Conservation (phyloP, 805 yeast genomes). For the Sugiyamaella marilandica region DNA sequence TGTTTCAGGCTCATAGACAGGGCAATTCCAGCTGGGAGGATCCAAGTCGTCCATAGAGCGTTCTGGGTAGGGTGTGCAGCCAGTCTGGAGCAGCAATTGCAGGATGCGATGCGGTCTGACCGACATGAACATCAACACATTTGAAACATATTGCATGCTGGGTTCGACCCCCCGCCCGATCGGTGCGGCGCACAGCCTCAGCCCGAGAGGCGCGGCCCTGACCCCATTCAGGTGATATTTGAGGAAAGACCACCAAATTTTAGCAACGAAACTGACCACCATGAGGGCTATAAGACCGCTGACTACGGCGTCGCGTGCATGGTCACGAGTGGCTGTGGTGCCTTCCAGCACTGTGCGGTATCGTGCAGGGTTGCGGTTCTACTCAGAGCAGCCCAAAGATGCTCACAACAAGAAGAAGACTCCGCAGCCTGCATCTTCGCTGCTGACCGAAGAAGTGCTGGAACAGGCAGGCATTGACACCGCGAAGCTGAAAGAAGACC, state of each 20-base stretch:
- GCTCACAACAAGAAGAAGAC: not conserved
- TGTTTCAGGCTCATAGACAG: no score
- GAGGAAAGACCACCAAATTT: not conserved
- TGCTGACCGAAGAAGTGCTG: slow-evolving; percentile 75
- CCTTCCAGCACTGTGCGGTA: not conserved
- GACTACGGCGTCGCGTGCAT: not conserved
- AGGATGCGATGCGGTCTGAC: no score
- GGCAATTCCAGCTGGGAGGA: no score
- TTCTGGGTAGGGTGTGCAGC: no score
- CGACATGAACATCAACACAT: no score
- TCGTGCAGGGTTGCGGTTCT: not conserved
- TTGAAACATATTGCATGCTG: no score
- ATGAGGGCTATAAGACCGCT: not conserved
- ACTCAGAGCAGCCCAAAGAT: not conserved
- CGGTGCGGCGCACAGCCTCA: no score
- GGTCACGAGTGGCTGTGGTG: not conserved
- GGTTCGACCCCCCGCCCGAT: no score
- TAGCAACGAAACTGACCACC: not conserved
- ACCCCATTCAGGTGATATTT: no score
- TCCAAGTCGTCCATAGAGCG: not conserved
- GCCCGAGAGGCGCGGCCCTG: no score
- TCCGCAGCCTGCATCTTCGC: slow-evolving; percentile 32
- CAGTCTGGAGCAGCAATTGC: no score
- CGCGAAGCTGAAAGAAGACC: slow-evolving; percentile 11
- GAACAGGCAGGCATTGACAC: slow-evolving; percentile 77